Evolutionary conservation across 2,329 filamentous ascomycete genomes (phyloP), one percentile per base, ranked within the genome.

Genomic region (Colletotrichum higginsianum): DNA sequence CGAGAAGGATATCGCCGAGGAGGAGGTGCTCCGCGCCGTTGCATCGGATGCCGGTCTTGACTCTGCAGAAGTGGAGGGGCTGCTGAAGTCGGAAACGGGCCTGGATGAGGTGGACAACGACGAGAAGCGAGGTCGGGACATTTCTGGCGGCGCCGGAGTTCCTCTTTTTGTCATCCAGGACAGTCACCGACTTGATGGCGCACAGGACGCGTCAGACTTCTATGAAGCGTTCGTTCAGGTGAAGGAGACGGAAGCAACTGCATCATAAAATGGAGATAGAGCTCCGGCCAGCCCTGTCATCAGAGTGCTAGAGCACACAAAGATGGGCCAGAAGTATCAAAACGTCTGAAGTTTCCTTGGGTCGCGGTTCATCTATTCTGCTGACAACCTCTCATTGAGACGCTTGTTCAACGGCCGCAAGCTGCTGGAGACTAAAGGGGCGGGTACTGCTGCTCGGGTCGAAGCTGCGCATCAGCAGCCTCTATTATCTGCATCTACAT

Each of bases 1-100:
- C n/a, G 77, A 79, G 47, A 75, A 50, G 63, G 80, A 82, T 68
- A 79, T 80, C 50, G 74, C 80, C 3, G 74, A 71, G 1, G 62
- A 66, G 6, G 75, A 74, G 2, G 75, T 76, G 15, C 64, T 81
- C 21, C 53, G 57, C 0, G 66, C 75, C 21, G 69, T 78, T 15
- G 79, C 77, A 15, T 61, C 66, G 5, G 61, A 57, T 11, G 74
- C 73, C 35, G 77, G 75, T 1, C 7, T 81, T 13, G 55, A 66
- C 18, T 64, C 53, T 9, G 71, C 21, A 1, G 75, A 76, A 40
- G 61, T 75, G 5, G 53, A 74, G 0, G 61, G 50, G 18, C 74
- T 65, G 40, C 42, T 76, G 21, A 16, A 56, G 12, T 68, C 73
- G 13, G 74, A 67, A 4, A 15, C 52, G 26, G 61, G 56, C 1